These are phyloP conservation scores for Biancaea sappan DNA, from an alignment of 306 rosid species.

Conservation along the genomic window DNA sequence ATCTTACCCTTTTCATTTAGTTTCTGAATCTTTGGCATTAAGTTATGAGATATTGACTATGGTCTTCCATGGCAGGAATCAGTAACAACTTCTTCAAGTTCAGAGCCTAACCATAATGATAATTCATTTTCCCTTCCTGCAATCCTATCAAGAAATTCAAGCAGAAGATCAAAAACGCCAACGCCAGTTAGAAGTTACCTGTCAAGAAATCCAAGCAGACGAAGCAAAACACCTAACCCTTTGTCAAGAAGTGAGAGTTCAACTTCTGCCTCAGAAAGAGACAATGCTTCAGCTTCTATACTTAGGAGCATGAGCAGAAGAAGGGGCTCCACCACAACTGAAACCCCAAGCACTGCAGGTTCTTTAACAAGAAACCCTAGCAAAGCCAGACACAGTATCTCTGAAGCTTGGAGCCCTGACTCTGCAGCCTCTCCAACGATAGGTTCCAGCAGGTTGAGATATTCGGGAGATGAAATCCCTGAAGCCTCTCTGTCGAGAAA, in stretches of 20 bases:
- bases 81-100: conserved; percentile 1
- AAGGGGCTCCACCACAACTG: not conserved
- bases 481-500: conserved; percentile 43
- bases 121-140: conserved; percentile 22
- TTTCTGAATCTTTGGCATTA: not conserved
- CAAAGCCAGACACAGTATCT: conserved; percentile 21
- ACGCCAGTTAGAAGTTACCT: conserved; percentile 38
- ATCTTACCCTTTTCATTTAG: not conserved
- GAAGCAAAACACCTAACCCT: conserved; percentile 25
- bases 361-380: conserved; percentile 23
- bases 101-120: conserved; percentile 26
- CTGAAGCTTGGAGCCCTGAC: conserved; percentile 1
- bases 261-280: conserved; percentile 17
- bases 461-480: not conserved
- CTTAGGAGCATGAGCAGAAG: not conserved
- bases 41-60: not conserved
- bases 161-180: conserved; percentile 56
- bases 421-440: not conserved
- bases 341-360: not conserved
- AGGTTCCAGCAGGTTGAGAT: not conserved
- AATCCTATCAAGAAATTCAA: conserved; percentile 15
- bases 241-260: not conserved
- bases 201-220: conserved; percentile 31
- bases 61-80: conserved; percentile 9
- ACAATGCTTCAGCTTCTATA: not conserved